Evolutionary conservation across 2,329 filamentous ascomycete species (phyloP), one percentile per base, ranked within the genome.

Genomic region (Westerdykella aurantiaca): DNA sequence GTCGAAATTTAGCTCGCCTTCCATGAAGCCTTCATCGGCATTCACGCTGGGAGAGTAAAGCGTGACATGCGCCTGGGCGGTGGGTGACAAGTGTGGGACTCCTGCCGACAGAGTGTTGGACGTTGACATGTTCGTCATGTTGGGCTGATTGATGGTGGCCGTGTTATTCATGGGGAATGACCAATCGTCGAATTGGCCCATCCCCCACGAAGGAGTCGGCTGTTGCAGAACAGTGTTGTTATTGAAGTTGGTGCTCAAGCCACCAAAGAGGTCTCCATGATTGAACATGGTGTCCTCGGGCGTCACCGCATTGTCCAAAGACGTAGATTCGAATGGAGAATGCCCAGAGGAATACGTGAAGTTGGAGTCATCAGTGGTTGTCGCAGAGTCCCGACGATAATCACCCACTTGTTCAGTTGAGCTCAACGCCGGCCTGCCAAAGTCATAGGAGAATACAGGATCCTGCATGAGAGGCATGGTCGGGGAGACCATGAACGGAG

Each of bases 1-100:
- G 37, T 42, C 46, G 47, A 64, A 67, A 25, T 45, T 42, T 18
- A 51, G 68, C 25, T 68, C 59, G 31, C 69, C 70, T 23, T 83
- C 81, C 34, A 79, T 77, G 53, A 81, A 85, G 33, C 76, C 77
- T 56, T 88, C 83, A 47, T 88, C 84, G 21, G 72, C 51, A 25
- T 65, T 67, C 67, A 82, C 82, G 34, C 75, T 75, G 38, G 85
- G 81, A 9, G 84, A 85, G 66, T 76, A 85, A 25, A 88, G 75
- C 70, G 86, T 85, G 1, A 81, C 71, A 47, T 84, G 82, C 31
- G 78, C 76, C 55, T 87, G 83, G 5, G 82, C 85, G 42, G 75
- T 74, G 7, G 84, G 83, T 3, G 85, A 88, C 48, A 88, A 77
- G 48, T 86, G 82, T 31, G 66, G 60, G 6, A 67, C 54, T 31